Evolutionary conservation across 257 asterid species (phyloP).

Genomic region (Gynochthodes officinalis): DNA sequence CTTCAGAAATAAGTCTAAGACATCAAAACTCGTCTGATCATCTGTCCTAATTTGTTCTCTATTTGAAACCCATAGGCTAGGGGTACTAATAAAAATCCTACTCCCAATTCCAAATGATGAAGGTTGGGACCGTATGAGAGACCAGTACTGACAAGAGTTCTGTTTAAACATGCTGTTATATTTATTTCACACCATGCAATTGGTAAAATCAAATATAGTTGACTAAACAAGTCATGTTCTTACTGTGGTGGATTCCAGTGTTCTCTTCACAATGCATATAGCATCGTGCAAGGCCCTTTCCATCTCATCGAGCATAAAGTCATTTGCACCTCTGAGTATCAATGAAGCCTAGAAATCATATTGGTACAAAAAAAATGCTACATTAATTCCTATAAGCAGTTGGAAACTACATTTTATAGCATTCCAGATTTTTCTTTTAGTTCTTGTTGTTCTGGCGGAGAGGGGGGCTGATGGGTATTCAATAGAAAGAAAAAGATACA

Average conservation of each 20-base stretch:
- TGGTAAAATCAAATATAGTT: neutral
- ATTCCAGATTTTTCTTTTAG: neutral
- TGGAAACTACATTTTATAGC: neutral
- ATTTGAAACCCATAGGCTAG: neutral
- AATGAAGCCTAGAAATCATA: conserved; percentile 57
- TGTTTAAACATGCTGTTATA: neutral
- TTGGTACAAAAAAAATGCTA: conserved; percentile 1
- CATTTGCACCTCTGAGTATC: conserved; percentile 93
- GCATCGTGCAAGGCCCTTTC: conserved; percentile 97
- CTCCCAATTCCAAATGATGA: neutral
- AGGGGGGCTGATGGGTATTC: neutral
- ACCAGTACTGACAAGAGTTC: neutral
- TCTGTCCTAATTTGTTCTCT: neutral
- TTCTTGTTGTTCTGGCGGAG: no score
- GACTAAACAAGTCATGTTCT: conserved; percentile 16
- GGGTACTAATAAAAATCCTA: neutral
- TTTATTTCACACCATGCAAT: neutral
- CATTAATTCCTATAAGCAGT: neutral
- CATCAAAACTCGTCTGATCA: neutral
- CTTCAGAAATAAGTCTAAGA: neutral
- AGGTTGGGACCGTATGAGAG: neutral
- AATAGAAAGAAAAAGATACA: conserved; percentile 15
- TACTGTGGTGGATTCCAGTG: conserved; percentile 86
- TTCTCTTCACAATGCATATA: conserved; percentile 83
- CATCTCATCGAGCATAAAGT: conserved; percentile 96